Evolutionary conservation across 768 basidiomycete genomes (phyloP).

Genomic region (Lentinula sp.): DNA sequence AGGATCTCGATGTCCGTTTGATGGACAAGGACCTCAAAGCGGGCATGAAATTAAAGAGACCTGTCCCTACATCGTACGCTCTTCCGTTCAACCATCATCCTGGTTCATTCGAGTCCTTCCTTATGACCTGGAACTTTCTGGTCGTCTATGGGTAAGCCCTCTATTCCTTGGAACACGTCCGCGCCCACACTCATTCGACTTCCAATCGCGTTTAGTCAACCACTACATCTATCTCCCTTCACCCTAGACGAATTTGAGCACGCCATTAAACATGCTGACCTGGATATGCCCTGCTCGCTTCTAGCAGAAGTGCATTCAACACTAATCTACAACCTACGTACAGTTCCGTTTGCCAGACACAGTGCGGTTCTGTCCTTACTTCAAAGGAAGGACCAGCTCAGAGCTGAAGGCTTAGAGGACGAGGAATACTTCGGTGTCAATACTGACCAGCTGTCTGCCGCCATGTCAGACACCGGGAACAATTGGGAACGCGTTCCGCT

Average conservation of each 20-base stretch:
- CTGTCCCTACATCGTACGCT: conserved; percentile 51
- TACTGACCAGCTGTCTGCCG: conserved; percentile 55
- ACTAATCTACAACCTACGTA: conserved; percentile 86
- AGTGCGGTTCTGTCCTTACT: conserved; percentile 67
- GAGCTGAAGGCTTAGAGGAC: conserved; percentile 35
- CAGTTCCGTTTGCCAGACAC: conserved; percentile 70
- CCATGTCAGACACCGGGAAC: conserved; percentile 77
- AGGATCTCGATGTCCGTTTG: conserved; percentile 80
- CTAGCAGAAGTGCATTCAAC: conserved; percentile 86
- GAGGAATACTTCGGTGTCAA: conserved; percentile 46
- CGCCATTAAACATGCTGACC: conserved; percentile 69
- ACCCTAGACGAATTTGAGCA: conserved; percentile 91
- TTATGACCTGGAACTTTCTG: conserved; percentile 93
- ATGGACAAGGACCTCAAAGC: conserved; percentile 80
- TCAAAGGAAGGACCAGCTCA: conserved; percentile 33
- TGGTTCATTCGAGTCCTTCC: conserved; percentile 72
- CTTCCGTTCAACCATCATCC: conserved; percentile 66
- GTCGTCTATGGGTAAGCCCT: conserved; percentile 82
- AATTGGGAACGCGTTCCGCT: conserved; percentile 81
- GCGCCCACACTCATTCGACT: conserved; percentile 4
- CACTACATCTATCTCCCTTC: conserved; percentile 81
- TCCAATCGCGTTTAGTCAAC: conserved; percentile 47
- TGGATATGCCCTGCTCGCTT: conserved; percentile 67
- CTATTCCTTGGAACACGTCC: neutral
- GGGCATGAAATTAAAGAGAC: conserved; percentile 63